phyloP scores from a whole-genome alignment of 202 grass and related monocot genomes.

The Elaeis oleifera region DNA sequence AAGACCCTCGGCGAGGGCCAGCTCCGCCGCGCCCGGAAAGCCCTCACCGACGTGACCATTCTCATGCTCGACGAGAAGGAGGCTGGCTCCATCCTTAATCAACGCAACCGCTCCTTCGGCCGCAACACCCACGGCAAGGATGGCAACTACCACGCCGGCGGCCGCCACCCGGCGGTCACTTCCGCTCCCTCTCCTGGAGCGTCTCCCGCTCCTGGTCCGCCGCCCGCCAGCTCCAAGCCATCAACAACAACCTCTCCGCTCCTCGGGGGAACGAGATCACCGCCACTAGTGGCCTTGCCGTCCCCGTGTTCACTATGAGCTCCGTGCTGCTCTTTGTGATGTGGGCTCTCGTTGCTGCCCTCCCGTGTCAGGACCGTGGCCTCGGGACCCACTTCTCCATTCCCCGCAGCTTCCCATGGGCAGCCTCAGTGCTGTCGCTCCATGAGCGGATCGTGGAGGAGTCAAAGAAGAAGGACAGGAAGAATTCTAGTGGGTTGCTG shows the following conservation, averaged over 20 bases:
- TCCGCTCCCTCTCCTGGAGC: conserved; percentile 72
- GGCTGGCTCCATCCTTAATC: conserved; percentile 18
- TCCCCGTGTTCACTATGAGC: conserved; percentile 55
- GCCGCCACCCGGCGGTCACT: conserved; percentile 21
- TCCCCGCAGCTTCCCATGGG: conserved; percentile 54
- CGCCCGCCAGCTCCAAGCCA: conserved; percentile 75
- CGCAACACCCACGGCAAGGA: not conserved
- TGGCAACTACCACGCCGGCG: conserved; percentile 23
- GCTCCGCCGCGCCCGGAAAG: conserved; percentile 70
- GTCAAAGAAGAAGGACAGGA: conserved; percentile 79
- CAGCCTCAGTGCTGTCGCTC: conserved; percentile 27
- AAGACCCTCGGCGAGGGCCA: conserved; percentile 45
- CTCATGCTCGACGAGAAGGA: conserved; percentile 92
- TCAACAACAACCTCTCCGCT: conserved; percentile 43
- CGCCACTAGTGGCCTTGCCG: conserved; percentile 49
- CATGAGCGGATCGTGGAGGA: conserved; percentile 68
- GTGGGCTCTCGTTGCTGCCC: conserved; percentile 55
- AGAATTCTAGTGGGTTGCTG: conserved; percentile 56
- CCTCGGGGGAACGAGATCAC: conserved; percentile 42
- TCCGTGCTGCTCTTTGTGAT: conserved; percentile 50
- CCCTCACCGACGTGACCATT: conserved; percentile 71
- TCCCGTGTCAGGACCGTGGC: conserved; percentile 83
- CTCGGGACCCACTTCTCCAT: conserved; percentile 49
- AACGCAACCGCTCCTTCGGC: conserved; percentile 72
- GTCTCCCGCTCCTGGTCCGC: conserved; percentile 81